A percentile compares a stretch with the other conserved stretches of the same genome.
phyloP scores from a whole-genome alignment of 2,329 filamentous ascomycete species.

The Claviceps quebecensis region DNA sequence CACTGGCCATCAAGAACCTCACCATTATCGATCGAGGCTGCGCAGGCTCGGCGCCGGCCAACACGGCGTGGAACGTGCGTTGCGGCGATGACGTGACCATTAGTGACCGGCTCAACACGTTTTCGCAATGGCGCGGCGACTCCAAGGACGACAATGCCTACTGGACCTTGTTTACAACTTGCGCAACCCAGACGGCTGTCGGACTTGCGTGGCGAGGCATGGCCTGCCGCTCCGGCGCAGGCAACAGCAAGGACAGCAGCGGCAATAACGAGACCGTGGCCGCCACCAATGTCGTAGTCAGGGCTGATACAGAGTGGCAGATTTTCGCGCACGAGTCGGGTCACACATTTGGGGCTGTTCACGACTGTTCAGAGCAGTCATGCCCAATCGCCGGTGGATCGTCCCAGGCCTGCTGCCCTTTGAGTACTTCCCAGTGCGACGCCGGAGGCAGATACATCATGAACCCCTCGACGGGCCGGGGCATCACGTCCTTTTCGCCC shows the following conservation, averaged over 20 bases:
- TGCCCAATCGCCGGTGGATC: slow-evolving; percentile 46
- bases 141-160: slow-evolving; percentile 73
- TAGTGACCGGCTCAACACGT: slow-evolving; percentile 66
- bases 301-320: slow-evolving; percentile 78
- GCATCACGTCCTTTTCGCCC: slow-evolving; percentile 68
- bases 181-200: slow-evolving; percentile 70
- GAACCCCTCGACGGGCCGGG: slow-evolving; percentile 72
- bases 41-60: slow-evolving; percentile 49
- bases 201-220: slow-evolving; percentile 89
- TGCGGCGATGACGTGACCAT: slow-evolving; percentile 55
- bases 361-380: slow-evolving; percentile 65
- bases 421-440: slow-evolving; percentile 53
- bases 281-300: slow-evolving; percentile 79
- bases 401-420: slow-evolving; percentile 60
- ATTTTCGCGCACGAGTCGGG: slow-evolving; percentile 90
- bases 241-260: slow-evolving; percentile 33
- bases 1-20: slow-evolving; percentile 75
- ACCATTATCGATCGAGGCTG: slow-evolving; percentile 65
- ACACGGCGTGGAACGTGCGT: slow-evolving; percentile 70
- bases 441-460: slow-evolving; percentile 77
- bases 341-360: slow-evolving; percentile 90
- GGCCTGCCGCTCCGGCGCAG: slow-evolving; percentile 52
- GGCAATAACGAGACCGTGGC: slow-evolving; percentile 57
- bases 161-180: slow-evolving; percentile 80
- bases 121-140: slow-evolving; percentile 76